These are phyloP conservation scores for Phytophthora chlamydospora DNA, from an alignment of 352 stramenopile species.

Conservation along the genomic window DNA sequence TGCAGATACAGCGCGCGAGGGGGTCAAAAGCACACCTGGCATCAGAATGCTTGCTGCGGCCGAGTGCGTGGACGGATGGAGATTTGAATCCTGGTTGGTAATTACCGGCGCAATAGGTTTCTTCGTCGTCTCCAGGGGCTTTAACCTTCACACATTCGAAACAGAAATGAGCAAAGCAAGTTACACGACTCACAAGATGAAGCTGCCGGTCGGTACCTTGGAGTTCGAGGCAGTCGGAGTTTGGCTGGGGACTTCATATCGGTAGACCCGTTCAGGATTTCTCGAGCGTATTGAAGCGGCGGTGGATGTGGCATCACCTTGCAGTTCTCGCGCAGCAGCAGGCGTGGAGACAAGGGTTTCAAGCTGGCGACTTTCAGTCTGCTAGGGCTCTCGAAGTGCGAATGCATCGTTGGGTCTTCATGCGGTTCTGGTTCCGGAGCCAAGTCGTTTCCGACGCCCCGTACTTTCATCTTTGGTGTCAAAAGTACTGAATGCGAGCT, in stretches of 20 bases:
- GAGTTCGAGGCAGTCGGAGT: conserved; percentile 20
- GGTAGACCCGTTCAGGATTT: conserved; percentile 3
- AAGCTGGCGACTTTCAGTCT: conserved; percentile 10
- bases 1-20: conserved; percentile 32
- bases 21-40: conserved; percentile 6
- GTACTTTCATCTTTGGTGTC: conserved; percentile 7
- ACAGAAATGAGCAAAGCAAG: conserved; percentile 7
- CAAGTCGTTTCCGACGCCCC: conserved; percentile 4
- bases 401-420: conserved; percentile 24
- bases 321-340: neutral
- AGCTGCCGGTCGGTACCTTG: conserved; percentile 21
- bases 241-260: conserved; percentile 13
- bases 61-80: neutral
- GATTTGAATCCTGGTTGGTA: conserved; percentile 29
- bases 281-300: conserved; percentile 18
- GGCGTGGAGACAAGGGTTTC: conserved; percentile 4
- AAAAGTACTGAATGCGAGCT: conserved; percentile 8
- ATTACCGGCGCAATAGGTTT: conserved; percentile 19
- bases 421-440: conserved; percentile 29
- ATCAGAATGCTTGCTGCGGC: conserved; percentile 11
- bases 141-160: conserved; percentile 33
- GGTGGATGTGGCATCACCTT: conserved; percentile 3
- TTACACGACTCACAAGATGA: neutral
- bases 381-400: conserved; percentile 18
- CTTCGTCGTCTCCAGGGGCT: conserved; percentile 39